Conservation (phyloP, 169 alveolate genomes). For the Perkinsus marinus region DNA sequence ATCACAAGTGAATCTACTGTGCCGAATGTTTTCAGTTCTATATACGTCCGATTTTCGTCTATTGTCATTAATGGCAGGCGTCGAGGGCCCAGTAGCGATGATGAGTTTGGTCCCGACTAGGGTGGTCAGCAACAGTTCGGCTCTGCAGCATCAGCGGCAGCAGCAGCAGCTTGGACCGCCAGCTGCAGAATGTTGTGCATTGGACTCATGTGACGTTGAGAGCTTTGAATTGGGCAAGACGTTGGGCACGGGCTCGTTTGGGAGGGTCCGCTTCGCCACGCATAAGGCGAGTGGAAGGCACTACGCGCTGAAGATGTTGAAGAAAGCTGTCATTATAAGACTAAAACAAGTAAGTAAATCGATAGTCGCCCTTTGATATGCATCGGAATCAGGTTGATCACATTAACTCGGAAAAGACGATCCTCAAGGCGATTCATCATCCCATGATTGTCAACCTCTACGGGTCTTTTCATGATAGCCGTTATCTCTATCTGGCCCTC, state of each 20-base stretch:
- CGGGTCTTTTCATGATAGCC: slow-evolving; percentile 51
- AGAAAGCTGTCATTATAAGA: slow-evolving; percentile 51
- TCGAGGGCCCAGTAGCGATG: background rate
- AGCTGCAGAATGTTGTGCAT: background rate
- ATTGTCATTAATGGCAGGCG: background rate
- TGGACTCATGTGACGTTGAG: background rate
- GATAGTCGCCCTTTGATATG: slow-evolving; percentile 29
- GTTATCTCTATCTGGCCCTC: slow-evolving; percentile 22
- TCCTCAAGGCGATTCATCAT: slow-evolving; percentile 30
- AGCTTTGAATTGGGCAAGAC: background rate
- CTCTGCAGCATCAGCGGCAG: too few species aligned
- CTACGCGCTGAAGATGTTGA: slow-evolving; percentile 58
- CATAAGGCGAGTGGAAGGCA: slow-evolving; percentile 14
- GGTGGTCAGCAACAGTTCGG: too few species aligned
- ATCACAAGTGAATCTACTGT: too few species aligned
- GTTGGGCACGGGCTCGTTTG: slow-evolving; percentile 61
- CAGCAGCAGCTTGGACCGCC: background rate
- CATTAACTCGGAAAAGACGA: slow-evolving; percentile 51
- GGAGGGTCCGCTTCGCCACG: slow-evolving; percentile 59
- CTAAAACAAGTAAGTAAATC: slow-evolving; percentile 51
- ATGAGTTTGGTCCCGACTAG: too few species aligned
- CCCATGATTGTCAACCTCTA: slow-evolving; percentile 35
- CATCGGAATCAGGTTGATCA: slow-evolving; percentile 65
- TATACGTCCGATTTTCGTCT: too few species aligned
- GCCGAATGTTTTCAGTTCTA: too few species aligned